Base-by-base conservation (phyloP, 2,329 filamentous ascomycete genomes). In the Pseudogymnoascus sp. region DNA sequence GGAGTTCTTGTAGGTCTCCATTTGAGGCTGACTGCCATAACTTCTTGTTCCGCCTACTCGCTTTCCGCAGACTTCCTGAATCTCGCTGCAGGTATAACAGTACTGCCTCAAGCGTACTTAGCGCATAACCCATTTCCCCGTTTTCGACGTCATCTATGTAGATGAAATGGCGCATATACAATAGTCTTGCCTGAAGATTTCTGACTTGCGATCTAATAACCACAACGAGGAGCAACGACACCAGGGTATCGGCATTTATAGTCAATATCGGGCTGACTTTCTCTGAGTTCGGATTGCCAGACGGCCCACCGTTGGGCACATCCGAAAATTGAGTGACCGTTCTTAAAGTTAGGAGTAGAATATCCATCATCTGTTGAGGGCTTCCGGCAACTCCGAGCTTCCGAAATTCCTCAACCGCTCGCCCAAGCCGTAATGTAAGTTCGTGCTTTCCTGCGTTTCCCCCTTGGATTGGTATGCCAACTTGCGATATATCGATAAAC, bases 81-180 rank as follows among this genome's bases (percentile, higher is more conserved):
- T 96, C 93, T 65, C 87, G 84, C 7, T 87, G 84, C 2, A 99
- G 83, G 73, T 99, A 97, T 1, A 91, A 87, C 35, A 99, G 76
- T 0, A 99, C 95, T 6, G 92, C 95, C 74, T 99, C 95, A 65
- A 97, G 91, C 0, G 95, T 99, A 75, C 93, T 97, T 61, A 99
- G 76, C 0, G 93, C 93, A 75, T 99, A 99, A 7, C 95, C 95
- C 80, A 96, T 88, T 76, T 99, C 95, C 59, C 95, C 95, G 65
- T 87, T 96, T 68, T 99, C 95, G 7, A 99, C 92, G 76, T 99
- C 95, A 70, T 97, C 95, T 61, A 96, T 93, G 75, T 96, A 99
- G 68, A 97, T 95, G 72, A 97, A 99, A 71, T 96, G 91, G 47
- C 93, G 89, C 82, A 97, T 96, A 73, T 97, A 99, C n/a, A 89